Conservation (phyloP, 768 basidiomycete genomes). For the Hericium erinaceus region DNA sequence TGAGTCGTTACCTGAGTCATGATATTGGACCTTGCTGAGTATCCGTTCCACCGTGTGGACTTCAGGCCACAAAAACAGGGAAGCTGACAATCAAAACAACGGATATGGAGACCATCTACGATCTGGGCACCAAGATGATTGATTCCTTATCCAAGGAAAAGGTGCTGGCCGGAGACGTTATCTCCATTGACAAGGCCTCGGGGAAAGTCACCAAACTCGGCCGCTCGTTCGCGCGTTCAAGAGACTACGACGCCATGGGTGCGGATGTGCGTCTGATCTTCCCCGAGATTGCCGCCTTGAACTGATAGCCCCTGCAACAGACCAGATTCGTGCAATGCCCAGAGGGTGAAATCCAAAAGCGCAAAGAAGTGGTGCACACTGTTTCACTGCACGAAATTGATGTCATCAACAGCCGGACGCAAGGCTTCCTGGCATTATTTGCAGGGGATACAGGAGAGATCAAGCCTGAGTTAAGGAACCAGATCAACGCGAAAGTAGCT, state of each 20-base stretch:
- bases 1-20: slow-evolving; percentile 28
- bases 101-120: slow-evolving; percentile 99
- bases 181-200: slow-evolving; percentile 95
- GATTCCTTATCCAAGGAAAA: slow-evolving; percentile 96
- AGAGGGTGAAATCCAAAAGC: slow-evolving; percentile 95
- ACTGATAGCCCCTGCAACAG: slow-evolving; percentile 30
- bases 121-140: slow-evolving; percentile 98
- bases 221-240: slow-evolving; percentile 90
- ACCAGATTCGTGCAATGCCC: slow-evolving; percentile 98
- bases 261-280: slow-evolving; percentile 67
- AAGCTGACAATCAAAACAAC: slow-evolving; percentile 97
- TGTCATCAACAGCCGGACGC: slow-evolving; percentile 96
- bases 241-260: slow-evolving; percentile 99
- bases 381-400: slow-evolving; percentile 98
- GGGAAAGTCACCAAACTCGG: slow-evolving; percentile 96
- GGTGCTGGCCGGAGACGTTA: slow-evolving; percentile 88
- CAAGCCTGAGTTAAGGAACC: slow-evolving; percentile 90
- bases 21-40: not conserved
- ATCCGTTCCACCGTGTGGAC: not conserved
- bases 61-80: slow-evolving; percentile 92
- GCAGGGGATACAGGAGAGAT: slow-evolving; percentile 98
- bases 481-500: slow-evolving; percentile 93
- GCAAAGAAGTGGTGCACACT: slow-evolving; percentile 95
- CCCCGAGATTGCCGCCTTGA: not conserved
- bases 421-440: slow-evolving; percentile 94